Evolutionary conservation across 495 filamentous ascomycete genomes (phyloP).

Genomic region (Penicillium odoratum): DNA sequence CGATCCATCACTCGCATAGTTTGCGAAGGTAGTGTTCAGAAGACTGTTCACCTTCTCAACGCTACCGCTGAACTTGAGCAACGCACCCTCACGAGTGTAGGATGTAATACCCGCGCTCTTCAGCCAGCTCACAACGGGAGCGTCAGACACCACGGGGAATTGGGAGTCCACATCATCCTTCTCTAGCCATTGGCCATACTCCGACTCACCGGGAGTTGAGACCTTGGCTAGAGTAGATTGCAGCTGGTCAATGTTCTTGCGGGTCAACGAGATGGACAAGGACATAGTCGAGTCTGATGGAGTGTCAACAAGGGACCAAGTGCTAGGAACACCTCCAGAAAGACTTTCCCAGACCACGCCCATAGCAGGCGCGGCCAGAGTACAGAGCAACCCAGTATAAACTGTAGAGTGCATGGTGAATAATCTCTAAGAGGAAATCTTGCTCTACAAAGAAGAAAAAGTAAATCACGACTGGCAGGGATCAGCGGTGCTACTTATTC

Average conservation of each 20-base stretch:
- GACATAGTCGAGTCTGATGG: slow-evolving; percentile 18
- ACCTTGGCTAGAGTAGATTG: slow-evolving; percentile 54
- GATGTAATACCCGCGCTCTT: slow-evolving; percentile 47
- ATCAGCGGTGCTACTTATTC: slow-evolving; percentile 21
- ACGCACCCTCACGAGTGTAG: slow-evolving; percentile 40
- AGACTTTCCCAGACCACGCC: slow-evolving; percentile 23
- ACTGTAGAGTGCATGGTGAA: slow-evolving; percentile 18
- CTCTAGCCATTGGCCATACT: slow-evolving; percentile 59
- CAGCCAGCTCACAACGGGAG: slow-evolving; percentile 51
- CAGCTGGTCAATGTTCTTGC: slow-evolving; percentile 54
- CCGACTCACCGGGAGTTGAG: slow-evolving; percentile 53
- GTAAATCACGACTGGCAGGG: slow-evolving; percentile 10
- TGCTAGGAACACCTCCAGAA: slow-evolving; percentile 10
- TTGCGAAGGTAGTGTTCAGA: slow-evolving; percentile 48
- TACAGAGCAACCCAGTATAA: slow-evolving; percentile 23
- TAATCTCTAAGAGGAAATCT: not conserved
- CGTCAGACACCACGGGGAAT: slow-evolving; percentile 47
- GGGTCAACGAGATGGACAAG: slow-evolving; percentile 42
- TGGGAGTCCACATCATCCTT: slow-evolving; percentile 51
- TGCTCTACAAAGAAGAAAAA: not conserved
- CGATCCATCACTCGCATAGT: slow-evolving; percentile 34
- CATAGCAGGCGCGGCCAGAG: slow-evolving; percentile 19
- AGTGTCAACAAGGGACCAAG: slow-evolving; percentile 15
- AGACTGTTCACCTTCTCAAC: slow-evolving; percentile 51
- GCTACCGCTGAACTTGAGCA: slow-evolving; percentile 50